These are phyloP conservation scores for Arachis stenosperma DNA, from an alignment of 306 rosid species.

Conservation along the genomic window DNA sequence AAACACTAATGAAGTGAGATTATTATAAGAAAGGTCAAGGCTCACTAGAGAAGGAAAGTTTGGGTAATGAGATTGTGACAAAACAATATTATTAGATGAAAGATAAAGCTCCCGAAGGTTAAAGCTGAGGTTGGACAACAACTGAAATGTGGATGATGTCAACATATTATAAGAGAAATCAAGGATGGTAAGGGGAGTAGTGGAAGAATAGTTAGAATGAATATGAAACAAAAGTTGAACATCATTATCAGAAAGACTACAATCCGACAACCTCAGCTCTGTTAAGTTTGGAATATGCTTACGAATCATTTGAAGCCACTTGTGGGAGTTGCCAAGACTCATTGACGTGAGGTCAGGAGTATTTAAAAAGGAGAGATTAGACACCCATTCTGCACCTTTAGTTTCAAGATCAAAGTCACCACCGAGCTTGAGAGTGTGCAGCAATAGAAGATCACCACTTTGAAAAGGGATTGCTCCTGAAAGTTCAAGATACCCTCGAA, in stretches of 20 bases:
- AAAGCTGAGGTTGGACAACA: background rate
- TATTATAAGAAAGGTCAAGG: slow-evolving; percentile 7
- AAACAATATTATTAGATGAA: background rate
- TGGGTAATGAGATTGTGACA: too few relatives aligned
- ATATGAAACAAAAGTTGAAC: background rate
- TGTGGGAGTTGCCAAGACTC: too few relatives aligned
- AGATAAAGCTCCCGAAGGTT: slow-evolving; percentile 4
- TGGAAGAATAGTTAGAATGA: background rate
- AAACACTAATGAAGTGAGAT: slow-evolving; percentile 6
- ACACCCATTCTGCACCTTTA: too few relatives aligned
- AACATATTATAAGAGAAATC: slow-evolving; percentile 3
- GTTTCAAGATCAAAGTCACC: too few relatives aligned
- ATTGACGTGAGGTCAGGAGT: too few relatives aligned
- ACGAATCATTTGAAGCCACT: too few relatives aligned
- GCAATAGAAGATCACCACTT: background rate
- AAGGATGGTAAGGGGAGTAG: slow-evolving; percentile 10
- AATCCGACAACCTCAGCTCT: too few relatives aligned
- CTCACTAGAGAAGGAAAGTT: slow-evolving; percentile 16
- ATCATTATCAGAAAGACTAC: background rate
- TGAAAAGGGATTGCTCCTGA: slow-evolving; percentile 14
- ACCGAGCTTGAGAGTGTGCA: slow-evolving; percentile 5
- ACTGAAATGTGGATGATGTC: slow-evolving; percentile 12
- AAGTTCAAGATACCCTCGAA: background rate
- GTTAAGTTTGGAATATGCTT: too few relatives aligned
- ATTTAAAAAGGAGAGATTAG: too few relatives aligned